Evolutionary conservation across 176 grass and related monocot species (phyloP).

Genomic region (Coix lacrymajobi): DNA sequence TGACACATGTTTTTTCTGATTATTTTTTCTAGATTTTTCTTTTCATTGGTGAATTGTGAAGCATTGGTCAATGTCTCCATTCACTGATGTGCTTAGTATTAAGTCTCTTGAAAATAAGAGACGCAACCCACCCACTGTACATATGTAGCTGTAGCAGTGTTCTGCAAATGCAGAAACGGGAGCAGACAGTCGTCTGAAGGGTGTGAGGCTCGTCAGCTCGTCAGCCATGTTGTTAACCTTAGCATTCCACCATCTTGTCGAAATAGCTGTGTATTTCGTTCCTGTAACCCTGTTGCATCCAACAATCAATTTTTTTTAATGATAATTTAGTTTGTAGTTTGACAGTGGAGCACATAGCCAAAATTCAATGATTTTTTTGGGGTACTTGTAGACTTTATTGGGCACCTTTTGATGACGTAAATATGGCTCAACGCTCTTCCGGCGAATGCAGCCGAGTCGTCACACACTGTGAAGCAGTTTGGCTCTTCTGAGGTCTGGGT

Average conservation of each 20-base stretch:
- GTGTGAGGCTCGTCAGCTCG: no score
- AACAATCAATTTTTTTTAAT: not conserved
- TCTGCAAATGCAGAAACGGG: constrained; percentile 72
- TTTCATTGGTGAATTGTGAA: constrained; percentile 13
- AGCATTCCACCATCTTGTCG: not conserved
- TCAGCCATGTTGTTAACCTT: constrained; percentile 2
- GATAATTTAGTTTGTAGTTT: not conserved
- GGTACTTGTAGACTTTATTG: not conserved
- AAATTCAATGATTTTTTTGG: not conserved
- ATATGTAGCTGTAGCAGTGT: constrained; percentile 52
- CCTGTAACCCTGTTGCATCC: not conserved
- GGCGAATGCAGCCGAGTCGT: not conserved
- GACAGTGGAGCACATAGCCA: not conserved
- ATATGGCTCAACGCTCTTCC: not conserved
- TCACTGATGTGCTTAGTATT: constrained; percentile 15
- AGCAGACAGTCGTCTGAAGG: constrained; percentile 28
- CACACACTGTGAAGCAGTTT: not conserved
- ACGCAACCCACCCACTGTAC: constrained; percentile 46
- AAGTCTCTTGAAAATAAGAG: constrained; percentile 36
- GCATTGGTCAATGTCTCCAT: constrained; percentile 5
- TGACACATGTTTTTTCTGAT: constrained; percentile 17
- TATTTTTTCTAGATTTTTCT: constrained; percentile 20
- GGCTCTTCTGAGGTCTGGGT: not conserved
- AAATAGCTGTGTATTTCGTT: not conserved
- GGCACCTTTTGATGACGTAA: not conserved